Percentiles rank a stretch among this genome's conserved stretches.
These are phyloP conservation scores for Prunella vulgaris DNA, from an alignment of 257 asterid species.

Conservation along the genomic window DNA sequence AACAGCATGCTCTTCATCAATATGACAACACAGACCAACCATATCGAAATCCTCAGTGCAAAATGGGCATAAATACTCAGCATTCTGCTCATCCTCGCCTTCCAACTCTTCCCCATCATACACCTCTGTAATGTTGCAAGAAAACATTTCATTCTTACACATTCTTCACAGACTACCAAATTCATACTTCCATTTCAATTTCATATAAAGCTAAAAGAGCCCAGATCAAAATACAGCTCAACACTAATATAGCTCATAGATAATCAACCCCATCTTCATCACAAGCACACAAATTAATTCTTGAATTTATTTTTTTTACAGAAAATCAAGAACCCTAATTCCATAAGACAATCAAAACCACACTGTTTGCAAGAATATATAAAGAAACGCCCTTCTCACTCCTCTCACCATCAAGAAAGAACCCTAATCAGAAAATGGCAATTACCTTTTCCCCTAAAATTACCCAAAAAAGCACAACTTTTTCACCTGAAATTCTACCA, in stretches of 20 bases:
- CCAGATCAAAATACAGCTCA: no score
- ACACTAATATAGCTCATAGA: neutral
- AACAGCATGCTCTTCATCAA: constrained; percentile 76
- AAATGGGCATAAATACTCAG: constrained; percentile 78
- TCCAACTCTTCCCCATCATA: constrained; percentile 62
- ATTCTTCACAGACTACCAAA: neutral
- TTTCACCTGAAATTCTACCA: neutral
- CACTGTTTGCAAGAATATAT: neutral
- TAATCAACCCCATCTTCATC: neutral
- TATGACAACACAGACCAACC: constrained; percentile 86
- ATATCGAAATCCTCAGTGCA: constrained; percentile 84
- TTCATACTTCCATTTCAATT: no score
- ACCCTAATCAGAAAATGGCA: constrained; percentile 6
- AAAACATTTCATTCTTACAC: neutral
- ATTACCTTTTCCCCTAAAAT: neutral
- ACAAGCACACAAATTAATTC: neutral
- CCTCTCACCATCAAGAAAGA: constrained; percentile 4
- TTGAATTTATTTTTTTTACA: no score
- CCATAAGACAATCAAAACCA: neutral
- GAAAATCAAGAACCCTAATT: neutral
- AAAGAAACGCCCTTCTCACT: neutral
- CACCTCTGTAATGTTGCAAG: constrained; percentile 32
- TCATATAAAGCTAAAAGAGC: neutral
- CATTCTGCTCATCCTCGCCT: constrained; percentile 53
- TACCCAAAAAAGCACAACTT: neutral